Conservation (phyloP, 345 rosid genomes). For the Toxicodendron radicans region DNA sequence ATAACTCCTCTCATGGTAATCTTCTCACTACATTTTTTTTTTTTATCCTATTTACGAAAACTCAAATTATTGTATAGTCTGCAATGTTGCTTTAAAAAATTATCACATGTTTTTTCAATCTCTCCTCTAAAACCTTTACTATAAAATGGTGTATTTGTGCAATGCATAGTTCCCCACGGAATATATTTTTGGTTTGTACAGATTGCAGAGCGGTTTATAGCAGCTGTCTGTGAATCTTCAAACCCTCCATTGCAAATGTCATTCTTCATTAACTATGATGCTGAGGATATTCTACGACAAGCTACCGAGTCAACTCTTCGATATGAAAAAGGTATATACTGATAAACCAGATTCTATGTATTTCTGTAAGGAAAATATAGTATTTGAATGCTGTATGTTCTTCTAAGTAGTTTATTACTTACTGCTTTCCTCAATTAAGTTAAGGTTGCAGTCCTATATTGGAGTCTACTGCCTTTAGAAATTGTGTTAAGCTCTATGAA, state of each 20-base stretch:
- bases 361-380: too few relatives aligned
- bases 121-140: background rate
- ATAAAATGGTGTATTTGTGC: background rate
- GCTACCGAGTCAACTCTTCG: slow-evolving; percentile 60
- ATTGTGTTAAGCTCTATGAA: too few relatives aligned
- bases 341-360: too few relatives aligned
- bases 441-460: too few relatives aligned
- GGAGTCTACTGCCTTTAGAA: too few relatives aligned
- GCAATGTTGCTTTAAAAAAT: too few relatives aligned
- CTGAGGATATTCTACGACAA: slow-evolving; percentile 53
- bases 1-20: slow-evolving; percentile 51
- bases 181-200: slow-evolving; percentile 15
- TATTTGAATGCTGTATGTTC: too few relatives aligned
- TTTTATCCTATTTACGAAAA: background rate
- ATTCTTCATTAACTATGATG: slow-evolving; percentile 52
- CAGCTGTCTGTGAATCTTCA: slow-evolving; percentile 45
- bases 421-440: too few relatives aligned
- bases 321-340: slow-evolving; percentile 45
- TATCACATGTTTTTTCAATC: too few relatives aligned
- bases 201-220: slow-evolving; percentile 60
- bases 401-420: too few relatives aligned
- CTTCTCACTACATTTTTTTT: background rate
- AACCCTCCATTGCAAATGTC: slow-evolving; percentile 46
- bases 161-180: background rate
- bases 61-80: too few relatives aligned